Conservation (phyloP, 2,329 filamentous ascomycete genomes). For the Dothiorella sarmentorum region DNA sequence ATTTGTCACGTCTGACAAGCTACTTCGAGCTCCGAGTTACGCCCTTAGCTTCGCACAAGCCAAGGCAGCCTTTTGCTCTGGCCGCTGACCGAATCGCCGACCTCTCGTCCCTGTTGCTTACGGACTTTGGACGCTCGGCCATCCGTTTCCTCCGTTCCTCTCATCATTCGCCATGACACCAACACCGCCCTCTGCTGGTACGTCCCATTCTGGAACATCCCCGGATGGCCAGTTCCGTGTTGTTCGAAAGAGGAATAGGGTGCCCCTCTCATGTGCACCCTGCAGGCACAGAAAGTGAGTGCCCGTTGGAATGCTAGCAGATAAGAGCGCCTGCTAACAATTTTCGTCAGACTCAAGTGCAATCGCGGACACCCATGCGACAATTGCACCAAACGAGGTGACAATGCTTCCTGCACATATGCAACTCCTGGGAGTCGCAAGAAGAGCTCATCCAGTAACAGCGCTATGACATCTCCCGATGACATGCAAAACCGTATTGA, state of each 20-base stretch:
- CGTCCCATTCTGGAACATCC: constrained; percentile 72
- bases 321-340: constrained; percentile 23
- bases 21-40: background rate
- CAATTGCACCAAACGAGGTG: constrained; percentile 87
- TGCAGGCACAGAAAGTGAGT: constrained; percentile 86
- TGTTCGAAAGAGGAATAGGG: constrained; percentile 85
- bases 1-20: background rate
- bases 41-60: background rate
- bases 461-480: constrained; percentile 65
- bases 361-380: constrained; percentile 88
- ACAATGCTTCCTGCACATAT: constrained; percentile 80
- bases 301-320: background rate
- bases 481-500: constrained; percentile 99
- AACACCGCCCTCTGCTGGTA: constrained; percentile 54
- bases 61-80: background rate
- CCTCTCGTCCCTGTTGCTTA: background rate
- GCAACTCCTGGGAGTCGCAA: constrained; percentile 66
- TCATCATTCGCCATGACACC: constrained; percentile 17
- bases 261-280: constrained; percentile 86
- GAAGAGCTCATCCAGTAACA: constrained; percentile 60
- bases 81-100: background rate
- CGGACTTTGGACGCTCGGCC: constrained; percentile 4
- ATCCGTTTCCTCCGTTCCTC: background rate
- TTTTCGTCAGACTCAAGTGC: constrained; percentile 68
- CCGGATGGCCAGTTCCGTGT: constrained; percentile 84